Percentiles rank a stretch among this genome's conserved stretches.
phyloP scores from a whole-genome alignment of 768 basidiomycete genomes.

The Tylopilus balloui region DNA sequence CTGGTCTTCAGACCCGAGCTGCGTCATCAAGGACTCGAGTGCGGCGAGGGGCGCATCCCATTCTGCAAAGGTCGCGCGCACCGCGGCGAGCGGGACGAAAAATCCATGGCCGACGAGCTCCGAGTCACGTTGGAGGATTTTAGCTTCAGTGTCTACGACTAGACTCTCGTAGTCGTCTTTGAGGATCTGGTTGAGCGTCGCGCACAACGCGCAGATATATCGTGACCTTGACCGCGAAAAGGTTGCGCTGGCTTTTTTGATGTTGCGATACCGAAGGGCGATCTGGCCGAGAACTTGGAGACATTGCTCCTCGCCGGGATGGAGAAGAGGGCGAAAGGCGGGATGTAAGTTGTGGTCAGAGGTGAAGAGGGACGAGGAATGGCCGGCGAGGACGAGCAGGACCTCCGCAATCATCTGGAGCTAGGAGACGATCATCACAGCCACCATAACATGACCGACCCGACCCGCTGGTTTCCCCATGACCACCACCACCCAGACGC shows the following conservation, averaged over 20 bases:
- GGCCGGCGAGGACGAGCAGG: conserved; percentile 81
- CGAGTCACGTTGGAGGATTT: conserved; percentile 69
- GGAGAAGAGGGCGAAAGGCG: conserved; percentile 65
- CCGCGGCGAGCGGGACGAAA: conserved; percentile 80
- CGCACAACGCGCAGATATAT: conserved; percentile 75
- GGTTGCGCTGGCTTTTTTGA: conserved; percentile 51
- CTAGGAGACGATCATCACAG: not conserved
- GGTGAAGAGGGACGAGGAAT: conserved; percentile 80
- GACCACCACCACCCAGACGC: conserved; percentile 8
- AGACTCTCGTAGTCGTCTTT: conserved; percentile 76
- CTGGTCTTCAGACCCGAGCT: conserved; percentile 47
- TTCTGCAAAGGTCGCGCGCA: conserved; percentile 78
- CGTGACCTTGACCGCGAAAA: conserved; percentile 60
- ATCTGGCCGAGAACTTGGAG: conserved; percentile 75
- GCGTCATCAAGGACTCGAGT: conserved; percentile 58
- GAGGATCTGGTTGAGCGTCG: conserved; percentile 68
- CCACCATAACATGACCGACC: conserved; percentile 2
- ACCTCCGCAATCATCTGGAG: conserved; percentile 69
- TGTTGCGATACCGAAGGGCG: conserved; percentile 68
- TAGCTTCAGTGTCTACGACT: conserved; percentile 77
- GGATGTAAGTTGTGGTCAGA: conserved; percentile 54
- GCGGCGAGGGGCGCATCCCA: conserved; percentile 87
- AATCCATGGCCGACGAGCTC: conserved; percentile 73
- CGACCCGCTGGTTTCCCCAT: conserved; percentile 7
- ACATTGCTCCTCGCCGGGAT: conserved; percentile 85